Evolutionary conservation across 805 yeast species (phyloP).

Genomic region (Brettanomyces bruxellensis): DNA sequence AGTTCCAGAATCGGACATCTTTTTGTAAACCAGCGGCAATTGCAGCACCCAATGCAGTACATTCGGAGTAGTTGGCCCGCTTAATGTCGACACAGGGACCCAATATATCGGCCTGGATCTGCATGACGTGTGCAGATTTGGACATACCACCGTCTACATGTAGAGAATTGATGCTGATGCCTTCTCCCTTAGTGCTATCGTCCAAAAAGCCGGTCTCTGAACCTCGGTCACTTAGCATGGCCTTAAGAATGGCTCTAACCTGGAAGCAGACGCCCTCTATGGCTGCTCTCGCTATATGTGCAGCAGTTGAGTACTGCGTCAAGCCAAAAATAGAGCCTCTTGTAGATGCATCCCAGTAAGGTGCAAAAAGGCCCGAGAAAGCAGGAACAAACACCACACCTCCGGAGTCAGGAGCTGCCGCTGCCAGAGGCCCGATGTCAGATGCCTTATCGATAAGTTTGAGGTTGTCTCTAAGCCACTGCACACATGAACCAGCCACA

Average conservation of each 20-base stretch:
- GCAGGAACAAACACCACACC: slow-evolving; percentile 96
- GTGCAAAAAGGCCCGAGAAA: slow-evolving; percentile 88
- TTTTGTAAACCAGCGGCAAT: slow-evolving; percentile 82
- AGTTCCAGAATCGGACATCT: slow-evolving; percentile 61
- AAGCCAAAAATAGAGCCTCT: slow-evolving; percentile 90
- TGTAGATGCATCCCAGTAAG: slow-evolving; percentile 91
- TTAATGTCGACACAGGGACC: slow-evolving; percentile 80
- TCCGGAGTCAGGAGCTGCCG: slow-evolving; percentile 70
- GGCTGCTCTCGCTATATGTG: slow-evolving; percentile 91
- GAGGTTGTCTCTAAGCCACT: slow-evolving; percentile 89
- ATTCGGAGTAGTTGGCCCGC: slow-evolving; percentile 76
- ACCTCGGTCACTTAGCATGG: slow-evolving; percentile 75
- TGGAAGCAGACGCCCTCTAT: slow-evolving; percentile 93
- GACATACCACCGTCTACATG: slow-evolving; percentile 97
- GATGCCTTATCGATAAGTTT: slow-evolving; percentile 71
- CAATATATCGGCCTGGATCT: slow-evolving; percentile 84
- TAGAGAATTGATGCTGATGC: slow-evolving; percentile 32
- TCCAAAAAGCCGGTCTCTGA: slow-evolving; percentile 50
- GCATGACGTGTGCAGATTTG: slow-evolving; percentile 82
- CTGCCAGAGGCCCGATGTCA: slow-evolving; percentile 86
- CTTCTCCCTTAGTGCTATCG: slow-evolving; percentile 29
- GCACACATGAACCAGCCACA: slow-evolving; percentile 90
- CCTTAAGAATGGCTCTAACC: slow-evolving; percentile 80
- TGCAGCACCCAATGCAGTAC: slow-evolving; percentile 95
- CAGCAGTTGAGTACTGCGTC: slow-evolving; percentile 85